These are phyloP conservation scores for Aspergillus sclerotialis DNA, from an alignment of 2,329 filamentous ascomycete genomes.

Conservation along the genomic window DNA sequence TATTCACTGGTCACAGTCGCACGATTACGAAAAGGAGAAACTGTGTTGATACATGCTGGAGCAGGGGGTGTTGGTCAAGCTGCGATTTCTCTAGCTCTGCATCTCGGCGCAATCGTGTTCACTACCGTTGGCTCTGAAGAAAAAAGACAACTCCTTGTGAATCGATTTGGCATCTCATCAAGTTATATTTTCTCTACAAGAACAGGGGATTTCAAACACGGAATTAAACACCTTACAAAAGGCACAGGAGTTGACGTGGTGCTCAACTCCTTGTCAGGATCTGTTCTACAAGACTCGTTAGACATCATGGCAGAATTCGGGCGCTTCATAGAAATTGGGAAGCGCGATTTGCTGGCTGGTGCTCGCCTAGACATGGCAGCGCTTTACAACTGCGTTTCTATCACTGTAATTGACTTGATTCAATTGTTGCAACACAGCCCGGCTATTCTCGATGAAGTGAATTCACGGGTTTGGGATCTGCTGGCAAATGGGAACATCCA, in stretches of 20 bases:
- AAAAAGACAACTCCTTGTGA: not conserved
- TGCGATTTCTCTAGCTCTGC: not conserved
- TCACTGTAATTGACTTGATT: not conserved
- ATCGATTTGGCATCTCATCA: not conserved
- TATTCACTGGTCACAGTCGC: not conserved
- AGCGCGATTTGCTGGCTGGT: not conserved
- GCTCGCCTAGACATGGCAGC: not conserved
- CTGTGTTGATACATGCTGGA: not conserved
- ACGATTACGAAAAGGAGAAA: not conserved
- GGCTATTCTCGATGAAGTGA: no score
- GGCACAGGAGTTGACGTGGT: not conserved
- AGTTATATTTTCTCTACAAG: not conserved
- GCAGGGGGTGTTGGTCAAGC: not conserved
- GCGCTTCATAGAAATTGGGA: conserved; percentile 1
- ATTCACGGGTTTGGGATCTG: no score
- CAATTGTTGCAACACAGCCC: not conserved
- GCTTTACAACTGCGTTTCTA: not conserved
- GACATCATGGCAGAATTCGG: not conserved
- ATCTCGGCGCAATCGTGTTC: not conserved
- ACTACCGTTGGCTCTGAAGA: not conserved
- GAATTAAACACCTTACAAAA: not conserved
- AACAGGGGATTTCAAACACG: not conserved
- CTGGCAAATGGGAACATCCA: not conserved
- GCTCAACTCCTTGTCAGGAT: not conserved
- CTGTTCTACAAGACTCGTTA: not conserved